These are phyloP conservation scores for Saturnispora besseyi DNA, from an alignment of 805 yeast genomes.

Conservation along the genomic window DNA sequence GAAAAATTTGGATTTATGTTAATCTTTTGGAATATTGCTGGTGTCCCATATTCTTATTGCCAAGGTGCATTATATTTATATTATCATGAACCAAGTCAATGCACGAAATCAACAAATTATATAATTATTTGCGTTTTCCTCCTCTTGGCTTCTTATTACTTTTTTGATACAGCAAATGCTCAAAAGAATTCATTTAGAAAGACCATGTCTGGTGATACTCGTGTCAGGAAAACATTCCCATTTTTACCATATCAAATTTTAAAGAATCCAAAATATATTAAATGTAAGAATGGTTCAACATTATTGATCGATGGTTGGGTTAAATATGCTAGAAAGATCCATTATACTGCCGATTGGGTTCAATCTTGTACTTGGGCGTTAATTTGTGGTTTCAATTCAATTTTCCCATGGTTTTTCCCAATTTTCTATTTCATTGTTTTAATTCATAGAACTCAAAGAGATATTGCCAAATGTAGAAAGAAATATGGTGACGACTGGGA, in stretches of 20 bases:
- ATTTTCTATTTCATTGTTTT: conserved; percentile 79
- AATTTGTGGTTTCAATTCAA: conserved; percentile 77
- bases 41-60: conserved; percentile 97
- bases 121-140: conserved; percentile 46
- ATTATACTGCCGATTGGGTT: conserved; percentile 89
- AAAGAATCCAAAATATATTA: conserved; percentile 75
- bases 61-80: conserved; percentile 81
- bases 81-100: conserved; percentile 77
- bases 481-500: conserved; percentile 96
- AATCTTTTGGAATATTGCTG: conserved; percentile 97
- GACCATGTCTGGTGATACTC: conserved; percentile 67
- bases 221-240: conserved; percentile 84
- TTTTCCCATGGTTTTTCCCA: conserved; percentile 96
- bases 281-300: conserved; percentile 75
- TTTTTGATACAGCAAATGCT: conserved; percentile 91
- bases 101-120: conserved; percentile 60
- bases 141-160: conserved; percentile 67
- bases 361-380: conserved; percentile 91
- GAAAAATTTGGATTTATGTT: conserved; percentile 99
- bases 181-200: conserved; percentile 92
- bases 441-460: conserved; percentile 83
- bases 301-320: conserved; percentile 93
- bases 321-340: conserved; percentile 84
- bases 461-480: conserved; percentile 68
- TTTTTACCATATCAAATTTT: conserved; percentile 78